Conservation (phyloP, 2,329 filamentous ascomycete species). For the Hypoxylon sp. region DNA sequence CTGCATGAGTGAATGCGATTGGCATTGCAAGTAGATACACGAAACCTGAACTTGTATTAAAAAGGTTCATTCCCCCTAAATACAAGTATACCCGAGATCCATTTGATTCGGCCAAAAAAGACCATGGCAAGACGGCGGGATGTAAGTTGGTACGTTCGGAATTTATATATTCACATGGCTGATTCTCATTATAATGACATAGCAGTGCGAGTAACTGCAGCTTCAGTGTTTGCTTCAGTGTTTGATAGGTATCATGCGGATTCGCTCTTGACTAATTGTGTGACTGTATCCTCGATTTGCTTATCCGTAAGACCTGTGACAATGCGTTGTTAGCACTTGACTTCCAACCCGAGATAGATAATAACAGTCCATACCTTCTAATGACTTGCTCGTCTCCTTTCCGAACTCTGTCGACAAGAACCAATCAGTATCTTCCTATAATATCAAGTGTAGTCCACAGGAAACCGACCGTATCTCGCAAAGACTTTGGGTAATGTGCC, state of each 20-base stretch:
- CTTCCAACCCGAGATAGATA: too few species aligned
- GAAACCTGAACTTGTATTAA: too few species aligned
- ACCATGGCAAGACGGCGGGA: neutral
- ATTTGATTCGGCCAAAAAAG: too few species aligned
- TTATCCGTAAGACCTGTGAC: conserved; percentile 62
- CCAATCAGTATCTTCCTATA: conserved; percentile 32
- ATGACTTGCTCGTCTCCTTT: conserved; percentile 63
- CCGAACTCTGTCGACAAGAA: conserved; percentile 56
- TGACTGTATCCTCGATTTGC: conserved; percentile 67
- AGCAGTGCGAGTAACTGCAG: too few species aligned
- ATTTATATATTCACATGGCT: conserved; percentile 22
- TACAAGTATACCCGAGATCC: too few species aligned
- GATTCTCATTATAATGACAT: conserved; percentile 23
- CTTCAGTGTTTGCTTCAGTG: too few species aligned
- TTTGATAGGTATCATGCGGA: conserved; percentile 29
- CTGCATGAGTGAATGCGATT: too few species aligned
- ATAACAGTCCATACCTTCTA: conserved; percentile 61
- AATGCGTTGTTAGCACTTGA: conserved; percentile 3
- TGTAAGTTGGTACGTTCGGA: conserved; percentile 1
- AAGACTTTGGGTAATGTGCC: conserved; percentile 87
- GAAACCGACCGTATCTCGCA: conserved; percentile 83
- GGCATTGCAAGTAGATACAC: too few species aligned
- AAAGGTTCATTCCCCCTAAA: too few species aligned
- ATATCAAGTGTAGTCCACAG: conserved; percentile 5
- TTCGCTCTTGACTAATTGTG: conserved; percentile 60